Evolutionary conservation across 2,329 filamentous ascomycete species (phyloP).

Genomic region (Nothophoma quercina): DNA sequence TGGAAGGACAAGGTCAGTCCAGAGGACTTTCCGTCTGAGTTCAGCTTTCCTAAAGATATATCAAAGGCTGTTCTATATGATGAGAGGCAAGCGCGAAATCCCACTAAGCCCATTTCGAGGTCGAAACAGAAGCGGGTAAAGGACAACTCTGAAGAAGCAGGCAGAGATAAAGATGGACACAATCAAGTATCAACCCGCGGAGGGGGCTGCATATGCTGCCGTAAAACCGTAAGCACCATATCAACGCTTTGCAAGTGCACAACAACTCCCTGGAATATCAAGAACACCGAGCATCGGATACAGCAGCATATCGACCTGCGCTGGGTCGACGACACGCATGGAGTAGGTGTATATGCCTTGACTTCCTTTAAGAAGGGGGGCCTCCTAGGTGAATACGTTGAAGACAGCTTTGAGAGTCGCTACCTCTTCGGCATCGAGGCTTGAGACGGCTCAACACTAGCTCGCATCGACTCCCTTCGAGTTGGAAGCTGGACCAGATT

Average conservation of each 20-base stretch:
- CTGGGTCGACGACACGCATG: background rate
- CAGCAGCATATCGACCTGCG: background rate
- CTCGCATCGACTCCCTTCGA: background rate
- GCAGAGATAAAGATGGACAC: too few relatives aligned
- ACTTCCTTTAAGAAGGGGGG: background rate
- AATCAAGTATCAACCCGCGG: too few relatives aligned
- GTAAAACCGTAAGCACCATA: too few relatives aligned
- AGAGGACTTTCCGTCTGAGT: background rate
- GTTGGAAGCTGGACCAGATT: background rate
- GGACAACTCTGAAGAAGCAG: too few relatives aligned
- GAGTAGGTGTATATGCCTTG: slow-evolving; percentile 2
- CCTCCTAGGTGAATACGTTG: slow-evolving; percentile 13
- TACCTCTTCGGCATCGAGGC: background rate
- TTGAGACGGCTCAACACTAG: background rate
- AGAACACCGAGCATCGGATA: background rate
- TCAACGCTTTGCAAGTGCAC: background rate
- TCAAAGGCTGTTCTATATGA: background rate
- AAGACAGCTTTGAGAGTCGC: background rate
- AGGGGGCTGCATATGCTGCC: too few relatives aligned
- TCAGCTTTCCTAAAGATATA: background rate
- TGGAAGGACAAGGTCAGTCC: background rate
- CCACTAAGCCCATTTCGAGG: too few relatives aligned
- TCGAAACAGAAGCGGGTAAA: too few relatives aligned
- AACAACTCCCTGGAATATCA: background rate
- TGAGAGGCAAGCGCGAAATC: background rate